Evolutionary conservation across 1,284 basidiomycete species (phyloP), one percentile per base, ranked within the genome.

Genomic region (Heterobasidion irregulare): DNA sequence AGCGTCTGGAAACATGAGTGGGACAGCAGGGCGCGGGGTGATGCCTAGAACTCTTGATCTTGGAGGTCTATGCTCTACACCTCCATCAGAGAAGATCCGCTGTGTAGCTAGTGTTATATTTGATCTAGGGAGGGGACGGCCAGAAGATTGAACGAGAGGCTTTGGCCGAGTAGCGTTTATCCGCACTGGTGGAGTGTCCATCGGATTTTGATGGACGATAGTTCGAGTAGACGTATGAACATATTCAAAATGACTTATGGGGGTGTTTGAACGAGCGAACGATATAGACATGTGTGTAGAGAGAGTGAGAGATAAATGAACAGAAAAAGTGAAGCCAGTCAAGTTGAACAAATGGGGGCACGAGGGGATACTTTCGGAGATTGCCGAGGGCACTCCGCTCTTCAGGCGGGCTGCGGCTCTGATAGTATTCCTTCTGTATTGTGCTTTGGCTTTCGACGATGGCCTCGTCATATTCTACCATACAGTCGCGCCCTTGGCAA

Each of bases 401-500:
- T 41, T 12, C 38, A 41, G 38, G n/a, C 38, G 6, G 12, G 6
- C 26, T 41, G 38, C 38, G n/a, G 38, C 38, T 41, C 38, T 10
- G 6, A 41, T 26, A 26, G 38, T n/a, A 8, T n/a, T 41, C 6
- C 12, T 10, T 7, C 10, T 10, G n/a, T 41, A 41, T 41, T 41
- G 12, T n/a, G n/a, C 44, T 47, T 16, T 32, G 32, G 10, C 43
- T 8, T 16, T 38, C 53, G 36, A 55, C 54, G 33, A 67, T 68
- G 67, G 65, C 59, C 56, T 63, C 67, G 7, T 57, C 65, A 41
- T 68, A 67, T 55, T 63, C 66, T 53, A 61, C 65, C 41, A 68
- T 88, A 34, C 73, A 74, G 13, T 89, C 88, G 44, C 76, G 86
- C 56, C 82, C 80, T 8, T 69, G 83, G 41, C 66, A 74, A 8